Conservation (phyloP, 345 rosid species). For the Psidium guajava region DNA sequence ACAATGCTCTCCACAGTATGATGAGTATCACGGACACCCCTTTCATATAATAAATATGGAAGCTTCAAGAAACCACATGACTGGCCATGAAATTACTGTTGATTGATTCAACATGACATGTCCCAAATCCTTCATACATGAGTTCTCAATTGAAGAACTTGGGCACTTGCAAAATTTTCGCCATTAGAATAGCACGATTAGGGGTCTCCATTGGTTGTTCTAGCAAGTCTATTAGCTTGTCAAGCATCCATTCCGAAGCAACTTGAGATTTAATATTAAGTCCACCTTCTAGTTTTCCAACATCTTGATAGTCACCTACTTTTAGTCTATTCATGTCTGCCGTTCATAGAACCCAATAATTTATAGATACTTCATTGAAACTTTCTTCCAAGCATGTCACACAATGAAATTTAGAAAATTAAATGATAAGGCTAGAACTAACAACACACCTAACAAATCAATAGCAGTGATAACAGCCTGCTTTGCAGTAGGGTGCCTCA, state of each 20-base stretch:
- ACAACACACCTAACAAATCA: slow-evolving; percentile 64
- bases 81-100: background rate
- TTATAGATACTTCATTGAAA: background rate
- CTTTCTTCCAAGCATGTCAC: background rate
- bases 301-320: background rate
- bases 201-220: background rate
- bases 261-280: background rate
- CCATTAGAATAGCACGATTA: background rate
- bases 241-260: background rate
- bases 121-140: background rate
- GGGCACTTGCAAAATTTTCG: background rate
- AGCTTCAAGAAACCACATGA: background rate
- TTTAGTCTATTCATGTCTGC: background rate
- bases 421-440: background rate
- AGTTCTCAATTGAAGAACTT: background rate
- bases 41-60: background rate
- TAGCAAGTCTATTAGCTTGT: background rate
- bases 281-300: background rate
- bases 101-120: background rate
- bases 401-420: background rate
- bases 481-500: slow-evolving; percentile 81
- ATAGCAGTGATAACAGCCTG: slow-evolving; percentile 98
- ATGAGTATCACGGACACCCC: background rate
- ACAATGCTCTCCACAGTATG: background rate
- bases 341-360: background rate